Evolutionary conservation across 2,329 filamentous ascomycete species (phyloP), one percentile per base, ranked within the genome.

Genomic region (Hypoxylon sp.): DNA sequence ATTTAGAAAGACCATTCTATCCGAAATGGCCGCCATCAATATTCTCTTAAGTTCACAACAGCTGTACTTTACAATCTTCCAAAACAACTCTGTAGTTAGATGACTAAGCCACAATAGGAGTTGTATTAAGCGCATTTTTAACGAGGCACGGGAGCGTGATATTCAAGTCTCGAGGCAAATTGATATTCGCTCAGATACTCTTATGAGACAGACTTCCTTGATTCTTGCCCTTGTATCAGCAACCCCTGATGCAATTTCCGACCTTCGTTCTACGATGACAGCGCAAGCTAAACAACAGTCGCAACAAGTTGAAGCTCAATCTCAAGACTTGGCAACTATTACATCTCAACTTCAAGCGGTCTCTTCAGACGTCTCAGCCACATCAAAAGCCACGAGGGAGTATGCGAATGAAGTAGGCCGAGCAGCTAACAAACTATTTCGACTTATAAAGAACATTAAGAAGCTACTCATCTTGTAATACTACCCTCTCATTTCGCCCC

Each of bases 161-260:
- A 24, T 10, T 26, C 10, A 5, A 5, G n/a, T 48, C 9, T 48
- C 19, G 13, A 24, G 13, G 26, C 19, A 26, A 2, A 48, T 26
- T 48, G 13, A 26, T 26, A n/a, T 13, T 26, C 24, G 13, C 44
- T 48, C 44, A 24, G 24, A 48, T 11, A 14, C n/a, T 11, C 44
- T 48, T 8, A 48, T 48, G 19, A 26, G n/a, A 19, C 44, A 48
- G 44, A 48, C 44, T 26, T 48, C 44, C 10, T 48, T 48, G 44
- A 48, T 48, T 14, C 19, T 48, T 13, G 44, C 19, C 13, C 2
- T 26, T n/a, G 44, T 48, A 10, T 48, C 44, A 3, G 9, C 44
- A 13, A 48, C 44, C 19, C 44, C 44, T 24, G 10, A 14, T 9
- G n/a, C 3, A 26, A 26, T 48, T 48, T 19, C 10, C 44, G 44